These are phyloP conservation scores for Yarrowia divulgata DNA, from an alignment of 805 yeast genomes.

Conservation along the genomic window DNA sequence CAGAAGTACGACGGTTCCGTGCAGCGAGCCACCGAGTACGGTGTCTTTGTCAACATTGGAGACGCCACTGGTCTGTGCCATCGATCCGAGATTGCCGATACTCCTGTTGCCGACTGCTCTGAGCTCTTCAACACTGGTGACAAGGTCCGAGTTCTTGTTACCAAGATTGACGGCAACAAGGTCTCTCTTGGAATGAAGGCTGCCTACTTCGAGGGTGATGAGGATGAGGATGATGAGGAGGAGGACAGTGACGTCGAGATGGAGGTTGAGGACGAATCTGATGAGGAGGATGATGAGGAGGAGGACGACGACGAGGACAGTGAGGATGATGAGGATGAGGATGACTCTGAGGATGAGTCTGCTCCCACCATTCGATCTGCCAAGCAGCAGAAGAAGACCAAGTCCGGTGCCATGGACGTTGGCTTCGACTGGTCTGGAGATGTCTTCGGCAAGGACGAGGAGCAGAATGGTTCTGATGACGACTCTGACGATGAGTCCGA, in stretches of 20 bases:
- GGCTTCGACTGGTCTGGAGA: conserved; percentile 97
- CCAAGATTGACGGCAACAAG: conserved; percentile 67
- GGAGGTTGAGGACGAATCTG: conserved; percentile 44
- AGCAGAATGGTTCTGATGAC: conserved; percentile 52
- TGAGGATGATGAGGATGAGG: conserved; percentile 49
- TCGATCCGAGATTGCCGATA: conserved; percentile 76
- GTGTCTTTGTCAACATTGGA: conserved; percentile 82
- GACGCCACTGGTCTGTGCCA: conserved; percentile 88
- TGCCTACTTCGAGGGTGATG: conserved; percentile 67
- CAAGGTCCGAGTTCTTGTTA: conserved; percentile 81
- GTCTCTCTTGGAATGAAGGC: conserved; percentile 94
- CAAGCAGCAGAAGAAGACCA: conserved; percentile 43
- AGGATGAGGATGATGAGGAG: conserved; percentile 48
- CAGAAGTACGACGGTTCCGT: conserved; percentile 80
- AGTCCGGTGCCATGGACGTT: conserved; percentile 68
- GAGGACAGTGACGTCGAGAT: conserved; percentile 45
- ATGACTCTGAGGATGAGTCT: conserved; percentile 49
- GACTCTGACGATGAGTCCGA: conserved; percentile 65
- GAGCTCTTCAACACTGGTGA: conserved; percentile 88
- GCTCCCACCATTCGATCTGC: conserved; percentile 46
- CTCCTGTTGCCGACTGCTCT: conserved; percentile 61
- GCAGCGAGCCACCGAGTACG: conserved; percentile 80
- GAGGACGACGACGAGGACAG: conserved; percentile 47
- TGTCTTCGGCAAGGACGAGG: conserved; percentile 67
- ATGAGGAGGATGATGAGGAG: conserved; percentile 45